Evolutionary conservation across 768 basidiomycete genomes (phyloP), one percentile per base, ranked within the genome.

Genomic region (Tricholoma terreum): DNA sequence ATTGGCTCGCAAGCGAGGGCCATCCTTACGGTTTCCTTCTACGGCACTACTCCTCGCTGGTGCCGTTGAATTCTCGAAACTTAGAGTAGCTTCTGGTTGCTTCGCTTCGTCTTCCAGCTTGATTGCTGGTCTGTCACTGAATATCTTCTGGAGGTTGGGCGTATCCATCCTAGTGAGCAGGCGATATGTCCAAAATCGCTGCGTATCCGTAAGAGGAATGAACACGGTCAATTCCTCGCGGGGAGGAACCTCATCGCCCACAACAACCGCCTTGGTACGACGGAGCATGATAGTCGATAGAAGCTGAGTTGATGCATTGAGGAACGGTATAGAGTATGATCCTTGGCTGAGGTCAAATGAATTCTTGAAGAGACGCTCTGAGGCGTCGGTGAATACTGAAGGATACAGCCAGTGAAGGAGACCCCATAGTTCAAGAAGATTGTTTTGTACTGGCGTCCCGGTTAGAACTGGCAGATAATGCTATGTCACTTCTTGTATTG

Each of bases 391-490:
- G 65, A 86, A 86, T 35, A 85, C 69, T 2, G 59, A 58, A 4
- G 85, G 84, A 61, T 80, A 81, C 15, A 86, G 72, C 79, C 79
- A 85, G 60, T 78, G 80, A 15, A 85, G 68, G 11, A 84, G 68
- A 21, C 75, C 65, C 84, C 82, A 84, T 14, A 86, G 72, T 64
- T 86, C 84, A 17, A 76, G 67, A 10, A 86, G 67, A 59, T 86
- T 82, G 61, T 86, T 86, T 63, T 90, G 88, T 0, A 90, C 77
- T 0, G 89, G 89, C 0, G 89, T 90, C 21, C 89, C 89, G 0
- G 86, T 88, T 56, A 90, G 72, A 57, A 90, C 84, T 84, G 58
- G 15, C 34, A 31, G 24, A 15, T 30, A 11, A 40, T 63, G 17
- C 51, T 21, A 15, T 21, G 12, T 50, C 6, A 42, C 15, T 43